Percentiles rank a stretch among this genome's conserved stretches.
Evolutionary conservation across 164 flowering plant species (phyloP).

Genomic region (Berberis vulgaris): DNA sequence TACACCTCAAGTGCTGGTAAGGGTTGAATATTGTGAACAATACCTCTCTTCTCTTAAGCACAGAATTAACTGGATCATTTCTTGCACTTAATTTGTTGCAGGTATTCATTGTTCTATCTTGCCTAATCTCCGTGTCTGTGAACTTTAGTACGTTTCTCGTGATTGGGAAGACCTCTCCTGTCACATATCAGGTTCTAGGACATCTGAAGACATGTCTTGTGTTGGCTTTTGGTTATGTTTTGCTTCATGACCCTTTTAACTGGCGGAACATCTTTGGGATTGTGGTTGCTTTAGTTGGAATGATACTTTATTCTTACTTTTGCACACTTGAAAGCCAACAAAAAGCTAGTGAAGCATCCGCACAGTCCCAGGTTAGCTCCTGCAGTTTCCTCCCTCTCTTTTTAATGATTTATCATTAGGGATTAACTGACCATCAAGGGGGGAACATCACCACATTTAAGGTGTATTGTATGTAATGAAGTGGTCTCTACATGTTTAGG

Average conservation of each 20-base stretch:
- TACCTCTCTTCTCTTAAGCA: background rate
- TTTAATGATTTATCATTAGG: too few relatives aligned
- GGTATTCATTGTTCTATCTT: conserved; percentile 90
- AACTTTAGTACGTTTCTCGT: conserved; percentile 97
- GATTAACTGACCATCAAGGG: too few relatives aligned
- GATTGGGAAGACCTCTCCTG: conserved; percentile 97
- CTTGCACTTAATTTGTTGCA: conserved; percentile 26
- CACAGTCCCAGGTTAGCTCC: conserved; percentile 60
- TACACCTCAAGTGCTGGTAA: conserved; percentile 88
- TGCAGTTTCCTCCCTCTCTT: background rate
- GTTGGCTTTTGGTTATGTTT: conserved; percentile 79
- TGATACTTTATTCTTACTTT: conserved; percentile 77
- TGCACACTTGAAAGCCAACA: conserved; percentile 66
- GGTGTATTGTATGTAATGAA: too few relatives aligned
- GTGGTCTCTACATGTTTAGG: too few relatives aligned
- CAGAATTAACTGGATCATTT: background rate
- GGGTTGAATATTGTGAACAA: conserved; percentile 11
- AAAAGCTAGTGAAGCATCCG: conserved; percentile 52
- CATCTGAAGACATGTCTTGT: conserved; percentile 94
- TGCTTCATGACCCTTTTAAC: conserved; percentile 83
- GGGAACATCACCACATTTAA: too few relatives aligned
- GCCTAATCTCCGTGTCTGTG: conserved; percentile 90
- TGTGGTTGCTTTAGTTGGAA: conserved; percentile 74
- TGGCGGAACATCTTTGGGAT: conserved; percentile 90
- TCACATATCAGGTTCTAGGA: conserved; percentile 95